Evolutionary conservation across 2,329 filamentous ascomycete species (phyloP).

Genomic region (Lizonia empirigonia): DNA sequence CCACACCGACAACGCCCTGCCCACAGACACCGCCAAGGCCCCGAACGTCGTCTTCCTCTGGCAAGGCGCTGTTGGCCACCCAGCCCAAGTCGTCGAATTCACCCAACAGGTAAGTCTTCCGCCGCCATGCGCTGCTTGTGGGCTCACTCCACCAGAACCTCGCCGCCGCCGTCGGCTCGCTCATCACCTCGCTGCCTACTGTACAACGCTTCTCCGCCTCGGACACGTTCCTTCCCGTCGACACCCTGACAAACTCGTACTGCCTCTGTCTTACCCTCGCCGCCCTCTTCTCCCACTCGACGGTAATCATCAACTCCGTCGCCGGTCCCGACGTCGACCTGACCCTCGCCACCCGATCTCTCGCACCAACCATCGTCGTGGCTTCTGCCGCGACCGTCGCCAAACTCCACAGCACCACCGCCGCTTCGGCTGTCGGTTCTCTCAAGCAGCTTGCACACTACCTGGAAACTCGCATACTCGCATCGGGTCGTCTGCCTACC

Average conservation of each 20-base stretch:
- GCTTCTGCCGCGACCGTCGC: constrained; percentile 75
- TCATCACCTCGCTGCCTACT: constrained; percentile 76
- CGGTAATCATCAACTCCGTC: constrained; percentile 86
- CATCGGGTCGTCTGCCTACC: constrained; percentile 75
- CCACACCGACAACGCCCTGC: constrained; percentile 65
- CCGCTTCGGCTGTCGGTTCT: constrained; percentile 63
- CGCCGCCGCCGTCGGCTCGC: constrained; percentile 81
- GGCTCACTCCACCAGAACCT: constrained; percentile 65
- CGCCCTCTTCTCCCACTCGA: constrained; percentile 83
- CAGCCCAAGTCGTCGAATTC: constrained; percentile 76
- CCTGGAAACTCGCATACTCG: constrained; percentile 71
- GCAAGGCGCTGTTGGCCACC: constrained; percentile 57
- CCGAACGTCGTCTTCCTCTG: constrained; percentile 68
- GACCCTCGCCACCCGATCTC: constrained; percentile 70
- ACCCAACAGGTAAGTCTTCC: constrained; percentile 63
- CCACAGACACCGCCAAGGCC: constrained; percentile 61
- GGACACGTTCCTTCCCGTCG: constrained; percentile 85
- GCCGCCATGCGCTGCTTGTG: accelerated
- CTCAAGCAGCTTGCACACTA: constrained; percentile 72
- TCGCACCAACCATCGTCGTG: constrained; percentile 82
- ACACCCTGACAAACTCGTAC: constrained; percentile 79
- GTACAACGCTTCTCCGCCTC: constrained; percentile 73
- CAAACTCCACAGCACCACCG: constrained; percentile 68
- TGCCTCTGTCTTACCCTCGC: constrained; percentile 79
- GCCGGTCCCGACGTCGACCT: constrained; percentile 76